A percentile compares a stretch with the other conserved stretches of the same genome.
Conservation (phyloP, 129 eudicot species). For the Lonicera japonica region DNA sequence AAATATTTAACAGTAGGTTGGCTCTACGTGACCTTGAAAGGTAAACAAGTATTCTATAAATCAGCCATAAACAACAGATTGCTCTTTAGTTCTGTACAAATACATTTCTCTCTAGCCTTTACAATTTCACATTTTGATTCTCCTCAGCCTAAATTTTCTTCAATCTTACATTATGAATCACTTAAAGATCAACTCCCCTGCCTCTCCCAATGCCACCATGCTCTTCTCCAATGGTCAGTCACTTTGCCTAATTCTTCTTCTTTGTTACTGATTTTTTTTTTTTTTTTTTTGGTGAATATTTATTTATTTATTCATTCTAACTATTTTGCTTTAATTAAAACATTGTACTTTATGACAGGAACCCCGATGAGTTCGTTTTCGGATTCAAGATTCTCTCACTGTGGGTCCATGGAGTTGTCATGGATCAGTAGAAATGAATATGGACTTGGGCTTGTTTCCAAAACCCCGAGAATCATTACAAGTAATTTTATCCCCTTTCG, state of each 20-base stretch:
- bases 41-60: background rate
- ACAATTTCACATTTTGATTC: background rate
- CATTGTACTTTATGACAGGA: background rate
- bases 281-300: too few relatives aligned
- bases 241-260: background rate
- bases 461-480: slow-evolving; percentile 1
- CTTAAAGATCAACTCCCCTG: slow-evolving; percentile 7
- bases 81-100: background rate
- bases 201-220: slow-evolving; percentile 3
- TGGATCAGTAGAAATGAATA: slow-evolving; percentile 8
- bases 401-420: background rate
- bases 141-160: background rate
- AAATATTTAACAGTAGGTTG: background rate
- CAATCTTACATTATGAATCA: slow-evolving; percentile 8
- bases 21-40: background rate
- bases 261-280: background rate
- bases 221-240: slow-evolving; percentile 7
- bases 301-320: background rate
- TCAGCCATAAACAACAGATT: too few relatives aligned
- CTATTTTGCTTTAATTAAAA: background rate
- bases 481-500: slow-evolving; percentile 1
- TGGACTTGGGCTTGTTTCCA: slow-evolving; percentile 4
- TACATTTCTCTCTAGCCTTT: background rate
- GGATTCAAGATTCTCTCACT: background rate
- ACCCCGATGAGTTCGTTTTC: background rate